Conservation (phyloP, 2,329 filamentous ascomycete species). For the Verticillium albo-atrum region DNA sequence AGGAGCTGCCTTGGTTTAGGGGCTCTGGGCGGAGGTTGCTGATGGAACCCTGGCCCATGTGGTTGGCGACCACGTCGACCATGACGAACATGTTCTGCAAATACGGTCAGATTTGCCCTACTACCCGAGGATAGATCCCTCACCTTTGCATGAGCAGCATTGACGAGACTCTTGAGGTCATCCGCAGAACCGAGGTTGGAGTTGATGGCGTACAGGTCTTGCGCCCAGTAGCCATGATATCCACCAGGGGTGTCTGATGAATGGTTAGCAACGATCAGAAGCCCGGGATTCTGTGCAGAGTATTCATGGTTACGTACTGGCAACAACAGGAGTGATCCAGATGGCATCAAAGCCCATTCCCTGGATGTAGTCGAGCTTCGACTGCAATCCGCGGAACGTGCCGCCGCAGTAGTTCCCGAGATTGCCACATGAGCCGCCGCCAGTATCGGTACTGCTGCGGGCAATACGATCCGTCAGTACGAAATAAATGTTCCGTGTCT, state of each 20-base stretch:
- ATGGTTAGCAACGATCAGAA: too few species aligned
- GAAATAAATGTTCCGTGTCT: slow-evolving; percentile 53
- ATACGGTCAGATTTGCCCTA: neutral
- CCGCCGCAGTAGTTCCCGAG: slow-evolving; percentile 55
- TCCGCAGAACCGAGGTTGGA: slow-evolving; percentile 52
- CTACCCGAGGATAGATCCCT: neutral
- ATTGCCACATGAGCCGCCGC: slow-evolving; percentile 34
- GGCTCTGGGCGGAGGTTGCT: slow-evolving; percentile 31
- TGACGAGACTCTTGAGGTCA: slow-evolving; percentile 53
- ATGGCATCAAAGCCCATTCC: slow-evolving; percentile 56
- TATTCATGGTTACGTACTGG: slow-evolving; percentile 23
- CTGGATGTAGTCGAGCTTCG: slow-evolving; percentile 59
- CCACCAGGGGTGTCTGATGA: slow-evolving; percentile 29
- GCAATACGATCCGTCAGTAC: slow-evolving; percentile 54
- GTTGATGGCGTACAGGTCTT: slow-evolving; percentile 49
- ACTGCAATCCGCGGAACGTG: slow-evolving; percentile 52
- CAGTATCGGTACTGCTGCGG: slow-evolving; percentile 37
- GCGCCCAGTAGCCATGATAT: slow-evolving; percentile 54
- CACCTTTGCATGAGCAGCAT: slow-evolving; percentile 54
- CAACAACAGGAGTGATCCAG: slow-evolving; percentile 55
- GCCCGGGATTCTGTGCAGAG: too few species aligned
- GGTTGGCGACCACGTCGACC: slow-evolving; percentile 58
- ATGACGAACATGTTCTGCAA: slow-evolving; percentile 42
- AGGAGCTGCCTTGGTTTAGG: slow-evolving; percentile 51
- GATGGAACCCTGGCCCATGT: slow-evolving; percentile 52